Base-by-base conservation (phyloP, 805 yeast species). In the Maudiozyma barnettii region DNA sequence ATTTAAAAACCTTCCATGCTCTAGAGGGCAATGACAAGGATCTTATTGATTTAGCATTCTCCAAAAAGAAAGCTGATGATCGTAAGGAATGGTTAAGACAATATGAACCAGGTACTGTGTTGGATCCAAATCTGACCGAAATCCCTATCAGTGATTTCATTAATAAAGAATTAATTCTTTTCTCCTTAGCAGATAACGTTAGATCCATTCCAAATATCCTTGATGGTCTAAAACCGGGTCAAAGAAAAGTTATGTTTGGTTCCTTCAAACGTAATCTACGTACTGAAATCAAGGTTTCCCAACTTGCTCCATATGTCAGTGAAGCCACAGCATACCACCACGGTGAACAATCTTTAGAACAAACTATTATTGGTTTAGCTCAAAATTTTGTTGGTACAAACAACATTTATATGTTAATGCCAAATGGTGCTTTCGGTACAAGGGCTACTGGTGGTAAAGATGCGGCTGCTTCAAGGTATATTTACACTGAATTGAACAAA, bases 391-490 rank as follows among this genome's bases (percentile, higher is more conserved):
- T 91, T 43, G 99, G 99, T 10, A 75, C 95, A 7, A 93, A 93
- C 60, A 93, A 93, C 60, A 68, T 93, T 56, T 84, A 93, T 64
- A 60, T 88, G 45, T 70, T 93, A 57, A 75, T 79, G 62, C 99
- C 99, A 42, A 85, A 84, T 63, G 99, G 99, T 74, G 82, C 88
- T 31, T 93, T 93, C 63, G 99, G 99, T 76, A 82, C 96, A 1
- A 80, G 99, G 68, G 90, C 93, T 22, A 75, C 87, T 22, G 99
- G 99, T 66, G 99, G 99, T 71, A 93, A 93, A 65, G 99, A 93
- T 72, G 93, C 90, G 14, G 85, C 98, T n/a, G 97, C 98, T 23
- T 82, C 96, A 41, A 90, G 99, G 77, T 93, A 93, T 72, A 90
- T 93, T 64, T 86, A 77, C 65, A 93, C 99, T 0, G 89, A 86